phyloP scores from a whole-genome alignment of 78 protist species.

The Protostelium mycophagum region DNA sequence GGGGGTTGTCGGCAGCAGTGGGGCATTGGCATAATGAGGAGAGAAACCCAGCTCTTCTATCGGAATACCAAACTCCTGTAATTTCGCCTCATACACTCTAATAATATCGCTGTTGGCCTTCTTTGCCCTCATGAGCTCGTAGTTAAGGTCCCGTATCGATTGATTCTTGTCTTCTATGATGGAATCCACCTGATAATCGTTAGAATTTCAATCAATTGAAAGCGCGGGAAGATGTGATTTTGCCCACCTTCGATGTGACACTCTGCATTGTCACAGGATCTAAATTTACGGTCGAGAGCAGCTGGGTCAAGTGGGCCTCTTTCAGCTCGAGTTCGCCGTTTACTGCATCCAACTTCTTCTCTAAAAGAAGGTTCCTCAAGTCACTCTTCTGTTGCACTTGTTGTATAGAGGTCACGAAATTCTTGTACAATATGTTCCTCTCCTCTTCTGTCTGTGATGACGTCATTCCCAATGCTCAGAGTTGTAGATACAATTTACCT shows the following conservation, averaged over 20 bases:
- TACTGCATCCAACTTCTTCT: constrained; percentile 61
- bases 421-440: constrained; percentile 72
- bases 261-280: constrained; percentile 55
- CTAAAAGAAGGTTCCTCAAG: constrained; percentile 67
- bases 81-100: constrained; percentile 48
- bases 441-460: constrained; percentile 31
- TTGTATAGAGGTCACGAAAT: constrained; percentile 36
- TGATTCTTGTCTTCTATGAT: constrained; percentile 70
- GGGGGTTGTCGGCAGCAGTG: background rate
- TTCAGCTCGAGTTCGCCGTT: constrained; percentile 55
- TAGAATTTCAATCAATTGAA: no score
- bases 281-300: constrained; percentile 65
- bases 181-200: no score
- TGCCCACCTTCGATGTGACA: constrained; percentile 47
- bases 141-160: constrained; percentile 54
- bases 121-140: constrained; percentile 15
- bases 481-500: background rate
- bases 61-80: constrained; percentile 61
- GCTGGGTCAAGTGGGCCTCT: constrained; percentile 82
- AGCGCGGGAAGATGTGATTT: no score
- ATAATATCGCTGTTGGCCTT: constrained; percentile 62
- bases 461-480: background rate
- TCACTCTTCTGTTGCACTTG: constrained; percentile 59
- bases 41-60: constrained; percentile 56
- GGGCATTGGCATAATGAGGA: constrained; percentile 10